phyloP scores from a whole-genome alignment of 345 rosid species.

The Lepidium didymum region DNA sequence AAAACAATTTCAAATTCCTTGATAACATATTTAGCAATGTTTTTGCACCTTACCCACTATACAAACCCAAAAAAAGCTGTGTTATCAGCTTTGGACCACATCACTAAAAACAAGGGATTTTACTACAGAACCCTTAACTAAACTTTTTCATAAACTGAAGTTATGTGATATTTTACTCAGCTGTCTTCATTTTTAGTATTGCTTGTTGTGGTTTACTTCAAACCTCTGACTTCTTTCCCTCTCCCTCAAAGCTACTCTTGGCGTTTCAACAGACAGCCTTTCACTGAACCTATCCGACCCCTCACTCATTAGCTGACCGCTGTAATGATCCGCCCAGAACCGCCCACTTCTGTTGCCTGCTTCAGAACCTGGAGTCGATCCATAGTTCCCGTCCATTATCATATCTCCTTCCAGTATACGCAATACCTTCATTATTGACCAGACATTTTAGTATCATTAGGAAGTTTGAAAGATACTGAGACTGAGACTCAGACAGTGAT shows the following conservation, averaged over 20 bases:
- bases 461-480: background rate
- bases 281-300: conserved; percentile 52
- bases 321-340: conserved; percentile 58
- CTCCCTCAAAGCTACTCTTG: conserved; percentile 34
- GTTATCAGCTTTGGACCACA: conserved; percentile 19
- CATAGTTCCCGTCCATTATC: conserved; percentile 58
- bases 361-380: conserved; percentile 66
- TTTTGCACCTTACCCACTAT: conserved; percentile 33
- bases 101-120: background rate
- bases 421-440: conserved; percentile 52
- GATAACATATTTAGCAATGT: conserved; percentile 19
- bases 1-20: conserved; percentile 13
- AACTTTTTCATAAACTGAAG: background rate
- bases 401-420: conserved; percentile 94
- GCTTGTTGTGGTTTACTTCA: conserved; percentile 17
- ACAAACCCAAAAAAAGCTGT: conserved; percentile 29
- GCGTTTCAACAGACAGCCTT: conserved; percentile 49
- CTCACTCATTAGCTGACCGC: conserved; percentile 43
- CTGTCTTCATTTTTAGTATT: conserved; percentile 8
- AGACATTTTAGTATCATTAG: conserved; percentile 1
- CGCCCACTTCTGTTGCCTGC: conserved; percentile 85
- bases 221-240: conserved; percentile 40
- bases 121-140: conserved; percentile 14
- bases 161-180: background rate
- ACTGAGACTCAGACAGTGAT: background rate